phyloP scores from a whole-genome alignment of 805 yeast genomes.

The Wickerhamiella cacticola region DNA sequence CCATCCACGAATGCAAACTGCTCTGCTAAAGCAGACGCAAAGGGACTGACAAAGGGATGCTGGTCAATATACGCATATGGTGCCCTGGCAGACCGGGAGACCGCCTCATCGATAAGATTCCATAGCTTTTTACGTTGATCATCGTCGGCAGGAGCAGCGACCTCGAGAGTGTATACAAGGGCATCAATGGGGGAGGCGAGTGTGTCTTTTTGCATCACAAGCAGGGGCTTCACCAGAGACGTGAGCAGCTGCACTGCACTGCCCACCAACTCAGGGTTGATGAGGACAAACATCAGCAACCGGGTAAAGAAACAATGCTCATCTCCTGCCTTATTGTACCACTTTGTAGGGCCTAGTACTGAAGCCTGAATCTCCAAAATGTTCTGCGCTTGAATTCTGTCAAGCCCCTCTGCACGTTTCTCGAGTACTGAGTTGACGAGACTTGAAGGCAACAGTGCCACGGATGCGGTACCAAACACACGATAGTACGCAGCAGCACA shows the following conservation, averaged over 20 bases:
- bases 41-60: slow-evolving; percentile 43
- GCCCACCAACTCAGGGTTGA: slow-evolving; percentile 25
- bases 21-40: slow-evolving; percentile 48
- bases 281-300: slow-evolving; percentile 42
- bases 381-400: slow-evolving; percentile 26
- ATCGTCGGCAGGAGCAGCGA: slow-evolving; percentile 14
- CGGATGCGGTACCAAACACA: slow-evolving; percentile 8
- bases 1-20: slow-evolving; percentile 28
- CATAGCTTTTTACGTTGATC: slow-evolving; percentile 35
- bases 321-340: slow-evolving; percentile 56
- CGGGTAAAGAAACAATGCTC: slow-evolving; percentile 54
- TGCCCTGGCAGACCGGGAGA: slow-evolving; percentile 53
- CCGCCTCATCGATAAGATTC: slow-evolving; percentile 60
- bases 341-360: slow-evolving; percentile 45
- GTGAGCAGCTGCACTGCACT: slow-evolving; percentile 42
- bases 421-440: slow-evolving; percentile 2
- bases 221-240: slow-evolving; percentile 39
- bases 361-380: slow-evolving; percentile 51
- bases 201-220: slow-evolving; percentile 41
- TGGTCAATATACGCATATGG: slow-evolving; percentile 79
- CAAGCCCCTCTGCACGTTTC: slow-evolving; percentile 18
- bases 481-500: slow-evolving; percentile 12
- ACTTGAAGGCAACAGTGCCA: slow-evolving; percentile 13
- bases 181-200: slow-evolving; percentile 45
- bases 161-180: slow-evolving; percentile 39